Evolutionary conservation across 805 yeast genomes (phyloP), one percentile per base, ranked within the genome.

Genomic region (Diddensiella caesifluorescens): DNA sequence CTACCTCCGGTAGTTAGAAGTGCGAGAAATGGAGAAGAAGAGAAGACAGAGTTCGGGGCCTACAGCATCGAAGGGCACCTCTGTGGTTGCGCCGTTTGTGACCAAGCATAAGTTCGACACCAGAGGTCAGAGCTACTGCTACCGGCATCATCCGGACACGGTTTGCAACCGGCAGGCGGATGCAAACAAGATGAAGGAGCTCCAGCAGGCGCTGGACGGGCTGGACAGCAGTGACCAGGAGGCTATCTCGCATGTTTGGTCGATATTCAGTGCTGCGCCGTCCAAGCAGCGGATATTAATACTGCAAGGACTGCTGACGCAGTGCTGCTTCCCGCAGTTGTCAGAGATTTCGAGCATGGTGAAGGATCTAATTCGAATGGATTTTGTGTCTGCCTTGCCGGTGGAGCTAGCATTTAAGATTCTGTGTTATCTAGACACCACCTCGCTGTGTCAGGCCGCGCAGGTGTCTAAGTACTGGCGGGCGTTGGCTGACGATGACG

Each of bases 271-370:
- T 39, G 85, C 83, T 33, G 83, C 90, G 20, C 85, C 83, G 4
- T 64, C 71, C 28, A 75, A 71, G 33, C 85, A 83, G 56, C 69
- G 97, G 41, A 74, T 77, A 38, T 67, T 90, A 33, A 84, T 90
- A 1, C 64, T 92, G 38, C 83, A 83, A 57, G 97, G 97, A 1
- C 64, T 92, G 26, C 65, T 92, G 33, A 71, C 86, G 3, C 95
- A 87, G 60, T 87, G 97, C 61, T 92, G 98, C 55, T 89, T 87
- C 65, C 97, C 97, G 1, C 96, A 89, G 57, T 69, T 92, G 16
- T 85, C 95, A n/a, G 78, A 79, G 46, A 76, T 90, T 3, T 76
- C 94, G 1, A 79, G 83, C 50, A 90, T 87, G 56, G 83, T 92
- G 16, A 74, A 80, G 25, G 73, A 77, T 30, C 68, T 92, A 55